Conservation (phyloP, 306 rosid genomes). For the Dalbergia oliveri region DNA sequence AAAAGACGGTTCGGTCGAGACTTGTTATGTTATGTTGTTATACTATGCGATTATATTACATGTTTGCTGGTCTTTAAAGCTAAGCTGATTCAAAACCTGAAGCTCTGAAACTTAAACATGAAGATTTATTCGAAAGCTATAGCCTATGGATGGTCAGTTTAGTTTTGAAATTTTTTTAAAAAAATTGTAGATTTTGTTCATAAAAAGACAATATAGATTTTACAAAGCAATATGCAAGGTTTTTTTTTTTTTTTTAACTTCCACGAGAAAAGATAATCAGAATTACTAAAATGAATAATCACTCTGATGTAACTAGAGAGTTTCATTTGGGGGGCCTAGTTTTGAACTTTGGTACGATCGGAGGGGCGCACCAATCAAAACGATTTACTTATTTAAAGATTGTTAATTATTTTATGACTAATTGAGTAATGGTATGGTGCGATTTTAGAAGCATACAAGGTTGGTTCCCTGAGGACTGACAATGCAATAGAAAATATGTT, state of each 20-base stretch:
- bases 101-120: not conserved
- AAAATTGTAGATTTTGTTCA: not conserved
- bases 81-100: conserved; percentile 8
- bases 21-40: not conserved
- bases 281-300: not conserved
- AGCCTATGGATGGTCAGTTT: not conserved
- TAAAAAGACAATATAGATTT: too few species aligned
- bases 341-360: not conserved
- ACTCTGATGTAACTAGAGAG: not conserved
- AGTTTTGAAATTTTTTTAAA: not conserved
- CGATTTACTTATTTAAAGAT: not conserved
- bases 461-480: conserved; percentile 40
- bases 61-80: conserved; percentile 15
- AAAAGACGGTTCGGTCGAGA: not conserved
- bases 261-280: not conserved
- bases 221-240: not conserved
- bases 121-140: not conserved
- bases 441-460: conserved; percentile 38
- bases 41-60: not conserved
- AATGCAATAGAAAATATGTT: conserved; percentile 34
- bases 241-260: not conserved
- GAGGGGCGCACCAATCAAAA: conserved; percentile 23
- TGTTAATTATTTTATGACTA: conserved; percentile 1
- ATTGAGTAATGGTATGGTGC: not conserved
- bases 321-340: not conserved